phyloP scores from a whole-genome alignment of 495 filamentous ascomycete genomes.

The Aspergillus olivimuriae region DNA sequence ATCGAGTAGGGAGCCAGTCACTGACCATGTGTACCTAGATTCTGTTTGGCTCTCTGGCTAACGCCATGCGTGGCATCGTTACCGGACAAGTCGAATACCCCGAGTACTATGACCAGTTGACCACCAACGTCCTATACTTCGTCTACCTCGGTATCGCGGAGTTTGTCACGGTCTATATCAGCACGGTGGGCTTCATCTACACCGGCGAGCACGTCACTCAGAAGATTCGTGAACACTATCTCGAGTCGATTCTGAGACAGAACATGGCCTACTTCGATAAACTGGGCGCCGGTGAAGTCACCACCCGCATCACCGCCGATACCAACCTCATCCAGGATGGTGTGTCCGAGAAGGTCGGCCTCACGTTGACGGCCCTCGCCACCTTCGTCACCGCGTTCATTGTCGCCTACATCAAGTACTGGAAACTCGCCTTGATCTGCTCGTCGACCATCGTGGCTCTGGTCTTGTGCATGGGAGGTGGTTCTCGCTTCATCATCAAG shows the following conservation, averaged over 20 bases:
- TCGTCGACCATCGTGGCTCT: slow-evolving; percentile 71
- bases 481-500: slow-evolving; percentile 68
- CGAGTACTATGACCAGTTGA: slow-evolving; percentile 55
- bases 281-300: slow-evolving; percentile 86
- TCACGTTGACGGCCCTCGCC: slow-evolving; percentile 66
- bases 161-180: slow-evolving; percentile 73
- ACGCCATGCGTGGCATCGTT: slow-evolving; percentile 62
- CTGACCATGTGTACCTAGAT: slow-evolving; percentile 24
- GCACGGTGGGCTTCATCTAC: slow-evolving; percentile 88
- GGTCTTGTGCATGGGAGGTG: slow-evolving; percentile 63
- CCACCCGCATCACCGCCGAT: slow-evolving; percentile 85
- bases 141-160: slow-evolving; percentile 84
- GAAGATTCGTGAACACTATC: slow-evolving; percentile 80
- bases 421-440: slow-evolving; percentile 78
- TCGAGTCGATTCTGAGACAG: slow-evolving; percentile 76
- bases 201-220: slow-evolving; percentile 82
- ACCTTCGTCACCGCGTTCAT: slow-evolving; percentile 86
- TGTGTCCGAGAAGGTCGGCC: slow-evolving; percentile 77
- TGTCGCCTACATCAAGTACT: slow-evolving; percentile 79
- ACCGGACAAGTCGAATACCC: slow-evolving; percentile 35
- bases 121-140: slow-evolving; percentile 73
- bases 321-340: slow-evolving; percentile 86
- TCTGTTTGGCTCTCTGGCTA: slow-evolving; percentile 71
- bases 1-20: slow-evolving; percentile 34
- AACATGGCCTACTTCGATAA: slow-evolving; percentile 94